A percentile compares a stretch with the other conserved stretches of the same genome.
phyloP scores from a whole-genome alignment of 2,329 filamentous ascomycete species.

The Cercospora citrullina region DNA sequence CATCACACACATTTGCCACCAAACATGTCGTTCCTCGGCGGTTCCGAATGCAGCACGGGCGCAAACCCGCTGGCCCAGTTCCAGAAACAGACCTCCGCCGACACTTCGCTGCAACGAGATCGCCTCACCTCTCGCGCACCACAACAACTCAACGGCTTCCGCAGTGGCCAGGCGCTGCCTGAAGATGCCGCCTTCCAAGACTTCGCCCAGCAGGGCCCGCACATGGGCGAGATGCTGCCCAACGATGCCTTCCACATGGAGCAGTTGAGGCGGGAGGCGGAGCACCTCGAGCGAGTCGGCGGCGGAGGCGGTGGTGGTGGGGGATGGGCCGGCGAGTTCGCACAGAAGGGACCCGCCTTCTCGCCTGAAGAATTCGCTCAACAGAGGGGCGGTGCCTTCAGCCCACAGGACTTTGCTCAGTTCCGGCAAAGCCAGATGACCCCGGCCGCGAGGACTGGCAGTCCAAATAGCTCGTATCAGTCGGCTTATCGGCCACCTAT shows the following conservation, averaged over 20 bases:
- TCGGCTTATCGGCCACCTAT: slow-evolving; percentile 60
- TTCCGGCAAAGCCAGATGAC: slow-evolving; percentile 75
- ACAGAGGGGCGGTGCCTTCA: slow-evolving; percentile 57
- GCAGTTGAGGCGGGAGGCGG: slow-evolving; percentile 64
- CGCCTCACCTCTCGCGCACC: slow-evolving; percentile 55
- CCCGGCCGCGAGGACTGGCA: slow-evolving; percentile 59
- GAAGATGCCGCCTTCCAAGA: slow-evolving; percentile 49
- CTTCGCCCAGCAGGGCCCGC: slow-evolving; percentile 77
- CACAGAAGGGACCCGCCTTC: slow-evolving; percentile 31
- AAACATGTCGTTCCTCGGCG: slow-evolving; percentile 92
- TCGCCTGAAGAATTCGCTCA: slow-evolving; percentile 31
- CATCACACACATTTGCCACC: not conserved
- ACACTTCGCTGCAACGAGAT: slow-evolving; percentile 91
- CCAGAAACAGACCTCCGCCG: slow-evolving; percentile 93
- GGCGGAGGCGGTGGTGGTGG: slow-evolving; percentile 28
- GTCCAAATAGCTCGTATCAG: slow-evolving; percentile 49
- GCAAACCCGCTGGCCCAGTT: slow-evolving; percentile 97
- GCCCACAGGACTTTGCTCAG: slow-evolving; percentile 78
- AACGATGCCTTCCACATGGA: slow-evolving; percentile 66
- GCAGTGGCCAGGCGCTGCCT: slow-evolving; percentile 31
- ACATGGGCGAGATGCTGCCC: slow-evolving; percentile 55
- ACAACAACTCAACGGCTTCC: slow-evolving; percentile 36
- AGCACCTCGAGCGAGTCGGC: slow-evolving; percentile 44
- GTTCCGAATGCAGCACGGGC: slow-evolving; percentile 93
- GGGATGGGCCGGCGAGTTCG: slow-evolving; percentile 40